A percentile compares a stretch with the other conserved stretches of the same genome.
These are phyloP conservation scores for Populus alba DNA, from an alignment of 345 rosid species.

Conservation along the genomic window DNA sequence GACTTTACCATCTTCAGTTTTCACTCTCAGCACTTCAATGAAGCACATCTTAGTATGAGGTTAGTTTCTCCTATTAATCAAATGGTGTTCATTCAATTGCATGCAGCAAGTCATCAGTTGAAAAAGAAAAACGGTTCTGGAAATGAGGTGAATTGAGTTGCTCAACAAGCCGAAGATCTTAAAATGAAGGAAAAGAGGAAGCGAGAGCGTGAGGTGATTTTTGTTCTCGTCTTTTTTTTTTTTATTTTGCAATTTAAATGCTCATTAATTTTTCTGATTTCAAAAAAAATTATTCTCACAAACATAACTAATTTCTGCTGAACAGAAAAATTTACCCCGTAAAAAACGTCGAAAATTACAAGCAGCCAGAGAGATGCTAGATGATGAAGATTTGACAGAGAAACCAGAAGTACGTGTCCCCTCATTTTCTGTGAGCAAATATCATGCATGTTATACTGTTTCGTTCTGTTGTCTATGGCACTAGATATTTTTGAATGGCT, in stretches of 20 bases:
- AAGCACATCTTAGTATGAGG: neutral
- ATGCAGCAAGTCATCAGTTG: slow-evolving; percentile 51
- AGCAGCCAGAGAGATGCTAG: slow-evolving; percentile 96
- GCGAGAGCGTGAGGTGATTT: slow-evolving; percentile 73
- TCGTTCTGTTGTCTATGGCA: neutral
- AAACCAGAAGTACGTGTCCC: slow-evolving; percentile 44
- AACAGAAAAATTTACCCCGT: slow-evolving; percentile 85
- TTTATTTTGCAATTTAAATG: neutral
- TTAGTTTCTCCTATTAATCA: neutral
- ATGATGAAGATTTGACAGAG: slow-evolving; percentile 49
- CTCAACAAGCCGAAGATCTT: slow-evolving; percentile 80
- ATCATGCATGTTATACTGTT: neutral
- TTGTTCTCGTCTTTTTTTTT: neutral
- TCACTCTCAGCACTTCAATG: neutral
- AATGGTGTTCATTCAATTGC: neutral
- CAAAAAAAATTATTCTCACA: neutral
- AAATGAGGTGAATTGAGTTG: slow-evolving; percentile 66
- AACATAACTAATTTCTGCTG: neutral
- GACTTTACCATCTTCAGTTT: neutral
- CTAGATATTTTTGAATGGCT: neutral
- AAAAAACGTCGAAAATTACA: slow-evolving; percentile 84
- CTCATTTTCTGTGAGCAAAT: neutral
- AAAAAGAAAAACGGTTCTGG: slow-evolving; percentile 48
- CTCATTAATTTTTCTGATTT: neutral
- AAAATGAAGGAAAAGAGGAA: slow-evolving; percentile 91